These are phyloP conservation scores for Coemansia sp. DNA, from an alignment of 192 early-diverging fungal genomes.

Conservation along the genomic window DNA sequence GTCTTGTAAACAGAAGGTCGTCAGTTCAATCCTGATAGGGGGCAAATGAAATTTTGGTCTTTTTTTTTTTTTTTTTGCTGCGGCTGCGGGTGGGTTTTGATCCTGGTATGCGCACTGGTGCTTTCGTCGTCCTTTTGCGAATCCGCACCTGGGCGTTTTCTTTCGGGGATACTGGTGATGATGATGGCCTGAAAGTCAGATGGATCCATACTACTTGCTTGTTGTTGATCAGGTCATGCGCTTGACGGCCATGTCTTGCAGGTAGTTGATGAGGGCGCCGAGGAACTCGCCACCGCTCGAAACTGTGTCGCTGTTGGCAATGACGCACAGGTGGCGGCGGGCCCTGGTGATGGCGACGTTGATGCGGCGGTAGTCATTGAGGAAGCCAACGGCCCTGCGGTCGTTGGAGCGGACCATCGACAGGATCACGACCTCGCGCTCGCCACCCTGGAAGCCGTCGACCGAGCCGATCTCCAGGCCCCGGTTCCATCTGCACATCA, in stretches of 20 bases:
- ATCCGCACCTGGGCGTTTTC: no score
- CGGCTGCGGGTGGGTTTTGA: no score
- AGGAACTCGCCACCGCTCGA: slow-evolving; percentile 37
- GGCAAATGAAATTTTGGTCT: no score
- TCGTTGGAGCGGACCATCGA: slow-evolving; percentile 78
- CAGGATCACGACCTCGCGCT: slow-evolving; percentile 81
- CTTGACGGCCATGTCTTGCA: slow-evolving; percentile 50
- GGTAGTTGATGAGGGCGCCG: slow-evolving; percentile 44
- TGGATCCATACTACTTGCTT: no score
- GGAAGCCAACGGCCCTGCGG: slow-evolving; percentile 73
- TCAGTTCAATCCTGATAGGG: slow-evolving; percentile 29
- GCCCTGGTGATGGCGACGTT: slow-evolving; percentile 91
- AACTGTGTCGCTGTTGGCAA: slow-evolving; percentile 70
- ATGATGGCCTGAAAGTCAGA: background rate
- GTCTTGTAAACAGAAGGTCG: slow-evolving; percentile 33
- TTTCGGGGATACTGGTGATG: no score
- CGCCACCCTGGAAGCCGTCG: slow-evolving; percentile 89
- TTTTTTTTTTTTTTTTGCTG: no score
- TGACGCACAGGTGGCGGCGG: slow-evolving; percentile 75
- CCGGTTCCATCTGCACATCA: slow-evolving; percentile 52
- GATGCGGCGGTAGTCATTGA: slow-evolving; percentile 71
- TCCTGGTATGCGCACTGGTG: no score
- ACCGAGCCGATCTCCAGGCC: slow-evolving; percentile 76
- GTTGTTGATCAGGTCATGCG: slow-evolving; percentile 11
- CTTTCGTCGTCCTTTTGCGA: no score